These are phyloP conservation scores for Dissophora ornata DNA, from an alignment of 192 early-diverging fungal species.

Conservation along the genomic window DNA sequence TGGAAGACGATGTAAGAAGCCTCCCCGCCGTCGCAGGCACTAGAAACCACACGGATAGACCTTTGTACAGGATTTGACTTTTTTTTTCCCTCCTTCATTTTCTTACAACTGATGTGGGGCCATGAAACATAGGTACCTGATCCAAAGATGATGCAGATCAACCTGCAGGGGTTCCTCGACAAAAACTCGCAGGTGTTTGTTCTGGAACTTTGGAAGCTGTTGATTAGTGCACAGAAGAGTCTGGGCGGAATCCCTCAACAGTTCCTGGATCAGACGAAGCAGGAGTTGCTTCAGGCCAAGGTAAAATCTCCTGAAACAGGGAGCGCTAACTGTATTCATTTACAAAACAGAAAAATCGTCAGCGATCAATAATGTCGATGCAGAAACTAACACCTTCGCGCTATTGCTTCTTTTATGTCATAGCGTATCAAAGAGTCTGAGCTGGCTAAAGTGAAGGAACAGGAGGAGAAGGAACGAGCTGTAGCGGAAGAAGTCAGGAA, in stretches of 20 bases:
- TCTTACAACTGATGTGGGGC: too few species aligned
- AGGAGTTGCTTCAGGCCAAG: slow-evolving; percentile 73
- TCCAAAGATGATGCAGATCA: slow-evolving; percentile 93
- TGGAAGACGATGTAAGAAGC: slow-evolving; percentile 76
- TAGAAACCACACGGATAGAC: too few species aligned
- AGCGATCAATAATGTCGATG: neutral
- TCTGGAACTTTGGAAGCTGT: slow-evolving; percentile 87
- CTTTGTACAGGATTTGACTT: too few species aligned
- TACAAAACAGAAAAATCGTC: neutral
- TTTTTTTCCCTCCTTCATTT: too few species aligned
- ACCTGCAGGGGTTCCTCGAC: slow-evolving; percentile 94
- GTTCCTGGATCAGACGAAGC: slow-evolving; percentile 89
- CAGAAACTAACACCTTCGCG: neutral
- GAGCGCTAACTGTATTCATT: neutral
- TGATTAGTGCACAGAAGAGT: slow-evolving; percentile 88
- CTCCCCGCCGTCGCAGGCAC: too few species aligned
- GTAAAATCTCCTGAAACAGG: slow-evolving; percentile 20
- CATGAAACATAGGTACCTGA: slow-evolving; percentile 80
- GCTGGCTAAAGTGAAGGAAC: slow-evolving; percentile 47
- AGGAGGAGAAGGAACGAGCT: slow-evolving; percentile 56
- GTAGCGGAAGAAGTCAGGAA: slow-evolving; percentile 52
- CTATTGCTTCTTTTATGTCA: neutral
- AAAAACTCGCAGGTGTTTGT: slow-evolving; percentile 84
- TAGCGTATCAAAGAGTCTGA: slow-evolving; percentile 54
- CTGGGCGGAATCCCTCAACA: slow-evolving; percentile 85